Conservation (phyloP, 805 yeast species). For the Cyberlindnera euphorbiiphila region DNA sequence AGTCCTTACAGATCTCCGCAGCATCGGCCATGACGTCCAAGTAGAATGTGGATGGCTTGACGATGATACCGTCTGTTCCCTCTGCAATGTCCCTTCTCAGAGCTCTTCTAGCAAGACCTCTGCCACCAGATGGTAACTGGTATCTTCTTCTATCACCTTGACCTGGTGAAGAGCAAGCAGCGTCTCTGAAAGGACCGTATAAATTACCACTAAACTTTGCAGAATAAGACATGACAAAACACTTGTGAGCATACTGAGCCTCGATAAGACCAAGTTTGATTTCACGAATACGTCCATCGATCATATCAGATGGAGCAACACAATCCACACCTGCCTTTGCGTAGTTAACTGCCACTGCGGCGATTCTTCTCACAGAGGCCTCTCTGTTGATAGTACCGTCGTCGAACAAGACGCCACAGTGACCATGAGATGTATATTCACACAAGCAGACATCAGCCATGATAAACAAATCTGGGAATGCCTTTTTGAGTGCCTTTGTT, state of each 20-base stretch:
- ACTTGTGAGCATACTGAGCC: slow-evolving; percentile 79
- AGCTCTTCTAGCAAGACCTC: slow-evolving; percentile 93
- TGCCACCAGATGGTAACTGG: slow-evolving; percentile 90
- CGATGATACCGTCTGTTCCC: slow-evolving; percentile 94
- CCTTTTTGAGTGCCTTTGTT: slow-evolving; percentile 54
- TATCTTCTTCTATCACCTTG: slow-evolving; percentile 90
- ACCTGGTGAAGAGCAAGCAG: slow-evolving; percentile 89
- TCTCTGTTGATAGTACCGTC: slow-evolving; percentile 84
- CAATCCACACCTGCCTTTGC: slow-evolving; percentile 95
- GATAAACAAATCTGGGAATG: slow-evolving; percentile 80
- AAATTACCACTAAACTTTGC: slow-evolving; percentile 90
- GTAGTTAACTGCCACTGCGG: slow-evolving; percentile 92
- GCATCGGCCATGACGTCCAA: slow-evolving; percentile 91
- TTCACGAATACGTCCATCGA: slow-evolving; percentile 89
- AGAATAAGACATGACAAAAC: slow-evolving; percentile 87
- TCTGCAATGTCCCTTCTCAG: slow-evolving; percentile 78
- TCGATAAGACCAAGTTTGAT: slow-evolving; percentile 82
- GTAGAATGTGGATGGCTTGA: slow-evolving; percentile 94
- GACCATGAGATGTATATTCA: slow-evolving; percentile 97
- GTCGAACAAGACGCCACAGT: slow-evolving; percentile 85
- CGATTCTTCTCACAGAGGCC: slow-evolving; percentile 72
- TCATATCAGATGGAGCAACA: slow-evolving; percentile 97
- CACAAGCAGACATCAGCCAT: slow-evolving; percentile 95
- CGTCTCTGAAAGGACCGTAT: slow-evolving; percentile 97
- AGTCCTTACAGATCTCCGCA: slow-evolving; percentile 69